Evolutionary conservation across 768 basidiomycete genomes (phyloP), one percentile per base, ranked within the genome.

Genomic region (Podaxis carcinomalis): DNA sequence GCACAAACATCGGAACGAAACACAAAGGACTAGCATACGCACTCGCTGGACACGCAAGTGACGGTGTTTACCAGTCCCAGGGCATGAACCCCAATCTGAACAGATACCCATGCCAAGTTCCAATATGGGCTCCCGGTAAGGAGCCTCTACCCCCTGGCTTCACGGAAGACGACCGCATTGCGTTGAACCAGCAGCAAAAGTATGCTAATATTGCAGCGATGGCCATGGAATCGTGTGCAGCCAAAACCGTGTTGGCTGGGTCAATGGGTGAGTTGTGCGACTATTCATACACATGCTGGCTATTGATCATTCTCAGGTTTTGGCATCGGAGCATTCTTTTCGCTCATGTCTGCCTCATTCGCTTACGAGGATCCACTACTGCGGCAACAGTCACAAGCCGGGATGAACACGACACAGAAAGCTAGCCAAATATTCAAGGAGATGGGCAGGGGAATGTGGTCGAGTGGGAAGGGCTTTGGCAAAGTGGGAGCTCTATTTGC

Each of bases 401-500:
- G 78, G 11, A 68, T 87, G 75, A 85, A 75, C 62, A 84, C 83
- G 49, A 78, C 81, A 23, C 90, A 95, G 71, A 95, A 95, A 68
- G 90, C 93, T 1, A 79, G 83, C 49, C 86, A 88, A 65, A 85
- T 96, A 37, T 90, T 97, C 73, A 92, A 86, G 70, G 95, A 98
- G 62, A 98, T 97, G 92, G 95, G 95, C 1, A 85, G 81, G 65
- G 89, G 88, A 36, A 96, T 98, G 93, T 93, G 86, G 86, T 79
- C 81, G 28, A 90, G 81, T 52, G 95, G 96, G 19, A 95, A 90
- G 73, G 90, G 93, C 0, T 98, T 98, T 68, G 95, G 87, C 0
- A 95, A 94, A 77, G 93, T 98, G 50, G 96, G 94, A 16, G 92
- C 92, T 11, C 69, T 98, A 47, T 98, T 92, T 71, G 89, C 94